These are phyloP conservation scores for Pseudocercospora cruenta DNA, from an alignment of 2,329 filamentous ascomycete genomes.

Conservation along the genomic window DNA sequence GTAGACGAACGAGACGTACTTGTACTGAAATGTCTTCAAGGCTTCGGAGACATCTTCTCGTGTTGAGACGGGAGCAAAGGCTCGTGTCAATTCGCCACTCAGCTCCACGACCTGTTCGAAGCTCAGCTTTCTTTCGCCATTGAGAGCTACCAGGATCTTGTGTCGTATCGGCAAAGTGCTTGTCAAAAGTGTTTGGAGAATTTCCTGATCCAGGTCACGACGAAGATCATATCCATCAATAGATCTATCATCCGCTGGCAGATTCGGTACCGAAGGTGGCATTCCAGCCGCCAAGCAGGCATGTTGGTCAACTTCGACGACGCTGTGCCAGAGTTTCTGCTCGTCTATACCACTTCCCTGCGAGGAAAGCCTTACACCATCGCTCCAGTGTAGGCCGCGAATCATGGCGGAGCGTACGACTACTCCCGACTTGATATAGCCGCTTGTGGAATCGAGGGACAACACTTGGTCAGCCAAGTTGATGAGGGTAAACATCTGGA, in stretches of 20 bases:
- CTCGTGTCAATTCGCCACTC: conserved; percentile 17
- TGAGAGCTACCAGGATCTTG: conserved; percentile 20
- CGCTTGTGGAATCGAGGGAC: conserved; percentile 9
- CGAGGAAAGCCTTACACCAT: background rate
- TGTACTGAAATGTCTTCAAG: conserved; percentile 17
- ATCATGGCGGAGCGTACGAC: conserved; percentile 16
- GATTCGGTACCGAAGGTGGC: conserved; percentile 5
- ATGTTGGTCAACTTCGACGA: conserved; percentile 22
- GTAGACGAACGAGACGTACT: conserved; percentile 22
- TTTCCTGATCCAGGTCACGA: background rate
- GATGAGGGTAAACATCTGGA: conserved; percentile 10
- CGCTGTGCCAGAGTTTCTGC: conserved; percentile 16
- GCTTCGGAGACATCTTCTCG: background rate
- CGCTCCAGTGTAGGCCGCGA: conserved; percentile 9
- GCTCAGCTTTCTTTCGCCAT: conserved; percentile 11
- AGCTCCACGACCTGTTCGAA: conserved; percentile 21
- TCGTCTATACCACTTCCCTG: conserved; percentile 1
- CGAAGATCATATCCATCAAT: background rate
- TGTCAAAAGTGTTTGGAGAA: conserved; percentile 5
- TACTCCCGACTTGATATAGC: conserved; percentile 18
- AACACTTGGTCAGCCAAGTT: conserved; percentile 20
- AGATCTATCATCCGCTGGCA: background rate
- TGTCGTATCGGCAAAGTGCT: conserved; percentile 16
- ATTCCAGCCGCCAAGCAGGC: conserved; percentile 23
- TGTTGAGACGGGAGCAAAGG: conserved; percentile 19